Base-by-base conservation (phyloP, 257 asterid species). In the Petunia secreta region DNA sequence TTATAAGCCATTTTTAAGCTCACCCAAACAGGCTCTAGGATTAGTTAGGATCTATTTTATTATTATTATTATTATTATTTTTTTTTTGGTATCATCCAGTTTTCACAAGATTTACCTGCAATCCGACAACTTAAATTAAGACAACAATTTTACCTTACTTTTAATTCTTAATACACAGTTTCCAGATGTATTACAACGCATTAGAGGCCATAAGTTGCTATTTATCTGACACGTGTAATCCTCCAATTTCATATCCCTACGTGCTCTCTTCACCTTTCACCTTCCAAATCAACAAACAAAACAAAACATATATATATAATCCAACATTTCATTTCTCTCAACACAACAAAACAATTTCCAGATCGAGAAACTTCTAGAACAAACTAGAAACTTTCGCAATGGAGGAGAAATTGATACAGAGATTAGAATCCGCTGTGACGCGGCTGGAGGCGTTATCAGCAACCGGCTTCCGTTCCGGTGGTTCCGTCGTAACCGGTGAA, bases 401-500 rank as follows among this genome's bases (percentile, higher is more conserved):
- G 99, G 95, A 93, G 1, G 97, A 88, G 83, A 89, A 75, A 82
- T 80, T 93, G 87, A 86, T 93, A 79, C 87, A 92, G 92, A 85
- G 99, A 87, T 87, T 93, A 86, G 99, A 93, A 83, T 89, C 97
- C 67, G 99, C 98, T 79, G 99, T 95, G 83, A 81, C 86, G 84
- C 94, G 99, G 80, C 84, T 95, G 75, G 99, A 95, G 87, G 88
- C 88, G 86, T 80, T 95, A 60, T 88, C 97, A 34, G 16, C 73
- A 25, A 85, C 83, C 78, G 89, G 89, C 44, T 67, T 83, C 15
- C 69, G 76, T 7, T 84, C 73, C 38, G 89, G 91, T 13, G 86
- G 80, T 71, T 81, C 80, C 37, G 43, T 50, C 82, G 94, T 65
- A 58, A 84, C 82, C n/a, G 88, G 80, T 38, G 92, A 87, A 7